phyloP scores from a whole-genome alignment of 768 basidiomycete genomes.

The Inosperma sp. region DNA sequence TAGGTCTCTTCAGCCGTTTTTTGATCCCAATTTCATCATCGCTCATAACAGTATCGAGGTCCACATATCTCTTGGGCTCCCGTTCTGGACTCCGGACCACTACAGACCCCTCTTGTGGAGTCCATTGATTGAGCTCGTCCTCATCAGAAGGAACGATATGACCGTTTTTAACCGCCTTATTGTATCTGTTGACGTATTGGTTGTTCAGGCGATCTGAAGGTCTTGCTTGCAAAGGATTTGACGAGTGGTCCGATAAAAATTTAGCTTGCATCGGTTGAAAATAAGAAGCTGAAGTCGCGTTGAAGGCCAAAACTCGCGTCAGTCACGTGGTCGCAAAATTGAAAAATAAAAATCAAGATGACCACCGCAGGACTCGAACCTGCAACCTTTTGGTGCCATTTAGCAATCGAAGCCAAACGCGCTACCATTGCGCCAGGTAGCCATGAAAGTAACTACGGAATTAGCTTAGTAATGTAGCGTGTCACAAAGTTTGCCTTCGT shows the following conservation, averaged over 20 bases:
- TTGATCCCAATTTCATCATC: constrained; percentile 36
- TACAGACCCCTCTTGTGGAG: constrained; percentile 14
- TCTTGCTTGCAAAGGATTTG: constrained; percentile 30
- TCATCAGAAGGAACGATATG: constrained; percentile 15
- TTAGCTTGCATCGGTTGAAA: not conserved
- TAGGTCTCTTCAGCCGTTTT: constrained; percentile 7
- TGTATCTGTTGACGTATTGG: constrained; percentile 13
- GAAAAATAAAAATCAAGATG: constrained; percentile 34
- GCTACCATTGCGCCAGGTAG: constrained; percentile 93
- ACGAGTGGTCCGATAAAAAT: constrained; percentile 28
- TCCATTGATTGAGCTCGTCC: constrained; percentile 17
- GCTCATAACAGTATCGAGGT: constrained; percentile 51
- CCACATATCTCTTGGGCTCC: constrained; percentile 25
- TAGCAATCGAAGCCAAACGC: constrained; percentile 87
- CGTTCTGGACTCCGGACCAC: constrained; percentile 10
- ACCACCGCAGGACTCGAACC: constrained; percentile 95
- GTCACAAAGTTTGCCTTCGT: not conserved
- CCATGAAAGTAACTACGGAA: constrained; percentile 31
- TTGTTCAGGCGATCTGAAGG: constrained; percentile 21
- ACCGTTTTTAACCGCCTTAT: not conserved
- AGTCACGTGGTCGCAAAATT: constrained; percentile 15
- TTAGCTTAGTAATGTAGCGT: not conserved
- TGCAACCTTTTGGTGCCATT: constrained; percentile 87
- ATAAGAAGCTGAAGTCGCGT: not conserved
- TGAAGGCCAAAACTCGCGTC: constrained; percentile 13